These are phyloP conservation scores for Hypoxylon intermedium DNA, from an alignment of 495 filamentous ascomycete species.

Conservation along the genomic window DNA sequence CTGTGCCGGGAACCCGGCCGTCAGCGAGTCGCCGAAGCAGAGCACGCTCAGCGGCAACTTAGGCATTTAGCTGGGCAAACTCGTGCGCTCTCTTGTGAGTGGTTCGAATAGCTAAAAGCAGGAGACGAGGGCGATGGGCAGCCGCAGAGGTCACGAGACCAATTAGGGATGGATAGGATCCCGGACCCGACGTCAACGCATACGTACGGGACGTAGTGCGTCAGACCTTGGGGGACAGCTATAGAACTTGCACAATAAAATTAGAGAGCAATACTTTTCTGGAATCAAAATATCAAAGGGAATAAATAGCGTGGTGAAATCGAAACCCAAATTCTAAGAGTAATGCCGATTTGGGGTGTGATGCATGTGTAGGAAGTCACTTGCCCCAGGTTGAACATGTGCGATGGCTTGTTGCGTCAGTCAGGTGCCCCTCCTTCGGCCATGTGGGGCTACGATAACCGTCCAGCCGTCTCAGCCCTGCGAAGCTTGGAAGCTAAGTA, in stretches of 20 bases:
- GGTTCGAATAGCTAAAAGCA: background rate
- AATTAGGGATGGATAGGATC: constrained; percentile 5
- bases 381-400: constrained; percentile 1
- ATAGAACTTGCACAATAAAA: background rate
- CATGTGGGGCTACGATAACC: constrained; percentile 22
- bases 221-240: too few species aligned
- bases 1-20: constrained; percentile 58
- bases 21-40: constrained; percentile 71
- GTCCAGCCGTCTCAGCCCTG: constrained; percentile 23
- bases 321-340: too few species aligned
- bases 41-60: constrained; percentile 55
- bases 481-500: background rate
- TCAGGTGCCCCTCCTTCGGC: constrained; percentile 28
- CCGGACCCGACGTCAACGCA: constrained; percentile 8
- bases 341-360: too few species aligned
- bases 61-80: constrained; percentile 8
- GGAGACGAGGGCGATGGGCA: background rate
- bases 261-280: background rate
- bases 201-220: constrained; percentile 1
- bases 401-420: constrained; percentile 20
- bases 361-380: background rate
- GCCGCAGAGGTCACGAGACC: constrained; percentile 13
- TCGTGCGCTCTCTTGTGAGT: background rate
- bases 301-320: background rate
- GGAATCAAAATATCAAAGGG: background rate